Evolutionary conservation across 31 red algal species (phyloP), one percentile per base, ranked within the genome.

Genomic region (Odonthalia washingtoniensis): DNA sequence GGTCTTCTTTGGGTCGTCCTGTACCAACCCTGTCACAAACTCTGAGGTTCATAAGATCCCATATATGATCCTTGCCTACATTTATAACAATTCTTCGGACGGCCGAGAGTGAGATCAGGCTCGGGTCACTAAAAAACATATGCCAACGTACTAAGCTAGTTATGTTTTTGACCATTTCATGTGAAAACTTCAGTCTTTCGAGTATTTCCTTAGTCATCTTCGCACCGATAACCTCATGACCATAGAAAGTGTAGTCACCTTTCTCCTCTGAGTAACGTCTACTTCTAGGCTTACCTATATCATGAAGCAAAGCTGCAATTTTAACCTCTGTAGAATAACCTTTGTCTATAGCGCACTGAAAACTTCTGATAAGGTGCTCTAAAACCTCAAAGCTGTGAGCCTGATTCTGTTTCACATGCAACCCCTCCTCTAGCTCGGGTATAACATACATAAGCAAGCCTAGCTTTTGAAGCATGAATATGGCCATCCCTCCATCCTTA

Each of bases 241-340:
- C 38, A 45, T 45, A 45, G 38, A 76, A 76, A 30, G 72, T 76
- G 37, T 43, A 30, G 28, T 45, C 72, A 45, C 38, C 28, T 45
- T 76, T 45, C 28, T 76, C 72, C 33, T 67, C 33, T 33, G 30
- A 33, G 37, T 38, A 43, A 30, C 41, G 30, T 40, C 37, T 40
- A 30, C 32, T 76, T 45, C 28, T 31, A 40, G 72, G 72, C 37
- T 76, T 76, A 76, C 72, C 72, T 38, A 76, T 76, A 45, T 76
- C 72, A 45, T 76, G 72, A 76, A 76, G 38, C 37, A 76, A 76
- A 30, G 72, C 72, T 45, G 72, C 72, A 30, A 76, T 30, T 33
- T 35, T 30, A 67, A 67, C 33, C 27, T 67, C 64, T 33, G 33
- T 30, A 67, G 64, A 35, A 30, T 35, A 67, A 33, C 33, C 64